Conservation (phyloP, 179 eudicot species). For the Heliamphora pulchella region DNA sequence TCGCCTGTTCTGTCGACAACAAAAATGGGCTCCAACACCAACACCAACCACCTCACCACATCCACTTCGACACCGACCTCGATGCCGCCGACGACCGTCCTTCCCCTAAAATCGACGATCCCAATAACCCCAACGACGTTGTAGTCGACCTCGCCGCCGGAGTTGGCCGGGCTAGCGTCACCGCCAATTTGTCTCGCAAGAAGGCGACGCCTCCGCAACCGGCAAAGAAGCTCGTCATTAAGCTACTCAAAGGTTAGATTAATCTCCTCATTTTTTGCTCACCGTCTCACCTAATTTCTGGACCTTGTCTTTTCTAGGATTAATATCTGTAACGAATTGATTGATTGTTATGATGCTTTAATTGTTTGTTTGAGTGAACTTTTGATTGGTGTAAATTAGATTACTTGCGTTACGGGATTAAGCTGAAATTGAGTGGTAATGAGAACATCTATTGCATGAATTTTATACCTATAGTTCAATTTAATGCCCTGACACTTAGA, state of each 20-base stretch:
- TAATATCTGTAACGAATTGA: not conserved
- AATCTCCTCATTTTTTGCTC: not conserved
- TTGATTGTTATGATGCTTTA: not conserved
- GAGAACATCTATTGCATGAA: not conserved
- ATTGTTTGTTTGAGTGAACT: not conserved
- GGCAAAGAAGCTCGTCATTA: slow-evolving; percentile 77
- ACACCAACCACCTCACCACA: slow-evolving; percentile 18
- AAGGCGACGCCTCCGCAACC: slow-evolving; percentile 94
- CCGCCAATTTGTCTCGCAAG: slow-evolving; percentile 70
- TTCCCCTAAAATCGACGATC: slow-evolving; percentile 45
- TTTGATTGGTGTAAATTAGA: not conserved
- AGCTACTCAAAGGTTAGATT: slow-evolving; percentile 66
- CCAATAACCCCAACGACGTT: slow-evolving; percentile 13
- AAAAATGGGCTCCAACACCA: slow-evolving; percentile 35
- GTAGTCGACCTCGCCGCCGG: slow-evolving; percentile 15
- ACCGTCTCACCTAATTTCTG: not conserved
- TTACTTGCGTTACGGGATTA: not conserved
- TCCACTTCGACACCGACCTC: slow-evolving; percentile 24
- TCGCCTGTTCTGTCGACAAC: slow-evolving; percentile 35
- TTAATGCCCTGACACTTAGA: not conserved
- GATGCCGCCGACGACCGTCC: slow-evolving; percentile 12
- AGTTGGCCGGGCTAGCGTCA: slow-evolving; percentile 14
- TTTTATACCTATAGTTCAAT: not conserved
- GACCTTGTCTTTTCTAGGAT: not conserved
- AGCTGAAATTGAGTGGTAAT: not conserved